Evolutionary conservation across 2,329 filamentous ascomycete species (phyloP), one percentile per base, ranked within the genome.

Genomic region (Tolypocladium tundrense): DNA sequence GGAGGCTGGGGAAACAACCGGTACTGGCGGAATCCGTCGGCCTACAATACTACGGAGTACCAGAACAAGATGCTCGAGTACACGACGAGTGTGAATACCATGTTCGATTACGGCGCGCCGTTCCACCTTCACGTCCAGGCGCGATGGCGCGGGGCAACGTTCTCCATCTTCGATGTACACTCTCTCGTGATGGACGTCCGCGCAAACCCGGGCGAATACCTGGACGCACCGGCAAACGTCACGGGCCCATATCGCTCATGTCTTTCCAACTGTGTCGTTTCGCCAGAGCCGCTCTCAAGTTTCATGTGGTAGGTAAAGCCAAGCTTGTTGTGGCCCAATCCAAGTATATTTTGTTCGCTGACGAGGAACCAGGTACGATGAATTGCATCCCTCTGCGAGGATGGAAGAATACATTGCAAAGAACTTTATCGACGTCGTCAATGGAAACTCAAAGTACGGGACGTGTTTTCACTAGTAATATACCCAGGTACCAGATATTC

Each of bases 151-250:
- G 83, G 78, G 2, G 84, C 86, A 1, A 78, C 79, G 2, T 75
- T 92, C 58, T 83, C 84, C 3, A 68, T 89, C 50, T 86, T 88
- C 66, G 82, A 93, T 68, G 82, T 87, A 39, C 81, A 90, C 69
- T 75, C 73, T 39, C 72, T 90, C 63, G 73, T 91, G 55, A 74
- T 77, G 3, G 85, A 91, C 65, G 85, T 92, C 48, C 82, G 85
- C 64, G 71, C 79, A 54, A 72, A 84, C 55, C 88, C 88, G 0
- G 66, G 69, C 0, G 63, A 72, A 13, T 91, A 88, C 65, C 72
- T 92, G 19, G 81, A 84, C 1, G 76, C 78, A 3, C 86, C 87
- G 3, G 76, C 81, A 7, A 85, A 90, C 65, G 81, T 84, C 1
- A 82, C 79, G 0, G 81, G 82, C 0, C 82, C 75, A 50, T 83